phyloP scores from a whole-genome alignment of 371 early-diverging fungal genomes.

The Saksenaea vasiformis region DNA sequence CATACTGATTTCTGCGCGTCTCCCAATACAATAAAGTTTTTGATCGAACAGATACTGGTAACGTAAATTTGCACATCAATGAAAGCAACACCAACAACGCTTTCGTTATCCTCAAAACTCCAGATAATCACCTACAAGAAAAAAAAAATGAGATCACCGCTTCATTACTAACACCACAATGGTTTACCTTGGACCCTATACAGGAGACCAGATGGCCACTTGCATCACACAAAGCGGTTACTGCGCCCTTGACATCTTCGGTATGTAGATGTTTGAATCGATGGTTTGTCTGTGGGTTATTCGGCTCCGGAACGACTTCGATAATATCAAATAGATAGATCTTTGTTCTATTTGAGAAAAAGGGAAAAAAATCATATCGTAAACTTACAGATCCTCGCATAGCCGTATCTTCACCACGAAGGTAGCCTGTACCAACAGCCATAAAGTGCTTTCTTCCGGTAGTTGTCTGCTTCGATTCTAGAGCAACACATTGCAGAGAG shows the following conservation, averaged over 20 bases:
- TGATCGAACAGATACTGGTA: slow-evolving; percentile 79
- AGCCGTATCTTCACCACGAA: slow-evolving; percentile 93
- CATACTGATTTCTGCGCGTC: slow-evolving; percentile 92
- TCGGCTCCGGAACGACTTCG: slow-evolving; percentile 96
- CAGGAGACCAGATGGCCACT: slow-evolving; percentile 90
- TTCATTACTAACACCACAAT: background rate
- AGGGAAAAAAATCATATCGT: background rate
- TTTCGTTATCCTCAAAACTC: slow-evolving; percentile 88
- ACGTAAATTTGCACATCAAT: slow-evolving; percentile 94
- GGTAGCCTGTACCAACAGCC: slow-evolving; percentile 88
- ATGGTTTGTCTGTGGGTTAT: slow-evolving; percentile 94
- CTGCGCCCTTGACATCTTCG: slow-evolving; percentile 94
- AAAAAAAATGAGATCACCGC: background rate
- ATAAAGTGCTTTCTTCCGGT: slow-evolving; percentile 87
- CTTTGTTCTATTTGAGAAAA: slow-evolving; percentile 15
- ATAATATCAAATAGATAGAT: slow-evolving; percentile 95
- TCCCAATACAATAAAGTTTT: slow-evolving; percentile 91
- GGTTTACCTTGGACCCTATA: slow-evolving; percentile 83
- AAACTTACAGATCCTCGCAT: slow-evolving; percentile 82
- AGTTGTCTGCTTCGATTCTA: slow-evolving; percentile 88
- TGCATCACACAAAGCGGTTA: slow-evolving; percentile 86
- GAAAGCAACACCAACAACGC: slow-evolving; percentile 94
- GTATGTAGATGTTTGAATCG: slow-evolving; percentile 84
- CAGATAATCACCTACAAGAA: slow-evolving; percentile 77
- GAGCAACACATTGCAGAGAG: slow-evolving; percentile 73